A percentile compares a stretch with the other conserved stretches of the same genome.
These are phyloP conservation scores for Thelephora aurantiotincta DNA, from an alignment of 768 basidiomycete species.

Conservation along the genomic window DNA sequence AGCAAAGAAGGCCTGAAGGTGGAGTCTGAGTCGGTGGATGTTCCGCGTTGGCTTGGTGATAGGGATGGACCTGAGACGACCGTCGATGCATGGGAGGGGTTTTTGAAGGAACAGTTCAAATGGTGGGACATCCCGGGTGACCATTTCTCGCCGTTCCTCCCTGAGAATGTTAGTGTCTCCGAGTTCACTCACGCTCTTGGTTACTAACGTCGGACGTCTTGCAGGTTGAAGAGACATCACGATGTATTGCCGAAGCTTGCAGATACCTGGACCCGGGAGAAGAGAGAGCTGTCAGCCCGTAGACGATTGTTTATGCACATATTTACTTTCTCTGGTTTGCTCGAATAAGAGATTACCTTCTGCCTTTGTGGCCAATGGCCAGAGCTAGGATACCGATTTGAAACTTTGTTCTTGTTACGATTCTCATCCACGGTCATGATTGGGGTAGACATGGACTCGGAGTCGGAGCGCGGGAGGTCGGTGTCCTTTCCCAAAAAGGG, in stretches of 20 bases:
- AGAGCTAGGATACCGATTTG: no score
- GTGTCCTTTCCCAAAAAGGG: background rate
- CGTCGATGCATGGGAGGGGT: constrained; percentile 31
- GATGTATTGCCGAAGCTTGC: background rate
- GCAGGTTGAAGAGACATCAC: background rate
- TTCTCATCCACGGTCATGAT: no score
- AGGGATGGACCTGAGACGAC: constrained; percentile 21
- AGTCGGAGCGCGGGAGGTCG: no score
- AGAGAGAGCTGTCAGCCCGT: background rate
- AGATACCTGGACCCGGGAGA: background rate
- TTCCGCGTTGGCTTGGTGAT: constrained; percentile 40
- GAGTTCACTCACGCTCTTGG: background rate
- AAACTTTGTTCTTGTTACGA: no score
- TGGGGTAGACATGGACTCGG: no score
- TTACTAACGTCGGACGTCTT: background rate
- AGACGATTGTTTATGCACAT: no score
- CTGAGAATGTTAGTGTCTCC: constrained; percentile 28
- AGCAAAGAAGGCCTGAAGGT: constrained; percentile 29
- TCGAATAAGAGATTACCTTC: no score
- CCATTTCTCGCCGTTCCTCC: constrained; percentile 47
- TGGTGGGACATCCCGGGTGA: constrained; percentile 48
- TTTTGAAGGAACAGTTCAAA: constrained; percentile 24
- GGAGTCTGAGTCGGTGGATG: constrained; percentile 14
- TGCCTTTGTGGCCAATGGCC: no score
- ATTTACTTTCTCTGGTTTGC: no score